Evolutionary conservation across 257 asterid species (phyloP), one percentile per base, ranked within the genome.

Genomic region (Fraxinus quadrangulata): DNA sequence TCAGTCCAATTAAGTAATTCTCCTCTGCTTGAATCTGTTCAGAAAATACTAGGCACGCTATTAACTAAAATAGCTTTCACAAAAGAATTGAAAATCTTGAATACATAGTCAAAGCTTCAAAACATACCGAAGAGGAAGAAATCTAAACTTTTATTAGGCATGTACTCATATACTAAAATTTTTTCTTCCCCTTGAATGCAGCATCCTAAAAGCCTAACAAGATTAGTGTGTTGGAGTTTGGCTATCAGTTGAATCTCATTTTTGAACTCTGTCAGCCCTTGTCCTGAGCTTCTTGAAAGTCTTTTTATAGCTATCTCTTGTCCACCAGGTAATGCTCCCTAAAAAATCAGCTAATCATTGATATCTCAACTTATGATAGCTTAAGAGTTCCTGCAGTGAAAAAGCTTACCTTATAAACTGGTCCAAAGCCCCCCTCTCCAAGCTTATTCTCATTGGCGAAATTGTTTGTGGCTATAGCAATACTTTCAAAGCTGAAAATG

Each of bases 71-170:
- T 16, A 14, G 59, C 59, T 54, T 36, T 69, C 63, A 51, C 69
- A 30, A 61, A 31, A 10, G 73, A 19, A 77, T 67, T 51, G 66
- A 59, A 72, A 2, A 49, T 24, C 24, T 21, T 21, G 16, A 28
- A 9, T 26, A 63, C 36, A 77, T 11, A 40, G 34, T 14, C 67
- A 40, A 59, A 34, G 54, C 40, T 54, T 30, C 31, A 33, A 21
- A 36, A 67, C 71, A 42, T 69, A 85, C 83, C 78, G 21, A 79
- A 85, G n/a, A 82, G 74, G 70, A 85, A 85, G 12, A 77, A 74
- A 49, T 82, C 86, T 66, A 85, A 74, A 67, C 86, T 82, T 80
- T 78, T 78, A 61, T 85, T 85, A 51, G 80, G 74, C 88, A 82
- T 74, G 77, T 73, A 85, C 72, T 85, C 88, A 5, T 85, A 81